Percentiles rank a stretch among this genome's conserved stretches.
These are phyloP conservation scores for Linnemannia schmuckeri DNA, from an alignment of 192 early-diverging fungal genomes.

Conservation along the genomic window DNA sequence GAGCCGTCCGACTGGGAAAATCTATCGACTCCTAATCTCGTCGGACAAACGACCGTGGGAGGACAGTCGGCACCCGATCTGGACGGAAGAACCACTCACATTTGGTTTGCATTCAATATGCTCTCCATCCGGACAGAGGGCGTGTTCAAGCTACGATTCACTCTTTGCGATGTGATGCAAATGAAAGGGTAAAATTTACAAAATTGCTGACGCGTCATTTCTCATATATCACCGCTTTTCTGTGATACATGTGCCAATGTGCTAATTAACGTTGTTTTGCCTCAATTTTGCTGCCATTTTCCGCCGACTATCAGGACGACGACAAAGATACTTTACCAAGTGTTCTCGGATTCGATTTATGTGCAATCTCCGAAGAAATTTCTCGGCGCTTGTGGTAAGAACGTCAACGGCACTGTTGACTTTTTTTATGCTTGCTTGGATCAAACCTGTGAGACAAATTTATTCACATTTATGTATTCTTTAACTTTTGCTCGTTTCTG, in stretches of 20 bases:
- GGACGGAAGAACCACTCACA: constrained; percentile 63
- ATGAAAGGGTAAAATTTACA: constrained; percentile 33
- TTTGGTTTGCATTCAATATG: constrained; percentile 81
- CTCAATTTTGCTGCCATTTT: too few relatives aligned
- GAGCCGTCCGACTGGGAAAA: constrained; percentile 15
- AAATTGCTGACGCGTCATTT: neutral
- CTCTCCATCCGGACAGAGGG: constrained; percentile 80
- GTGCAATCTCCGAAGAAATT: constrained; percentile 82
- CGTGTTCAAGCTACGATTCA: constrained; percentile 71
- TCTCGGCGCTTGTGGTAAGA: constrained; percentile 62
- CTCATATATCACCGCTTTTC: neutral
- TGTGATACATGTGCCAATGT: neutral
- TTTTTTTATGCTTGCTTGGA: neutral
- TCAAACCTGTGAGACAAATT: too few relatives aligned
- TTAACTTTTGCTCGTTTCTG: neutral
- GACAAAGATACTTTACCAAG: constrained; percentile 43
- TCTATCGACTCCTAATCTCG: constrained; percentile 29
- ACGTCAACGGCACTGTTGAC: too few relatives aligned
- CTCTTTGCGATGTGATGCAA: constrained; percentile 73
- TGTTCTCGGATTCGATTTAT: constrained; percentile 72
- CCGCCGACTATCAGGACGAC: neutral
- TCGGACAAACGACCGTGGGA: constrained; percentile 39
- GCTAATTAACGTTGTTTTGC: neutral
- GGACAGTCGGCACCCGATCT: constrained; percentile 62
- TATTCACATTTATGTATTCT: neutral